Percentiles rank a stretch among this genome's conserved stretches.
Conservation (phyloP, 306 rosid genomes). For the Trichosanthes cucumerina region DNA sequence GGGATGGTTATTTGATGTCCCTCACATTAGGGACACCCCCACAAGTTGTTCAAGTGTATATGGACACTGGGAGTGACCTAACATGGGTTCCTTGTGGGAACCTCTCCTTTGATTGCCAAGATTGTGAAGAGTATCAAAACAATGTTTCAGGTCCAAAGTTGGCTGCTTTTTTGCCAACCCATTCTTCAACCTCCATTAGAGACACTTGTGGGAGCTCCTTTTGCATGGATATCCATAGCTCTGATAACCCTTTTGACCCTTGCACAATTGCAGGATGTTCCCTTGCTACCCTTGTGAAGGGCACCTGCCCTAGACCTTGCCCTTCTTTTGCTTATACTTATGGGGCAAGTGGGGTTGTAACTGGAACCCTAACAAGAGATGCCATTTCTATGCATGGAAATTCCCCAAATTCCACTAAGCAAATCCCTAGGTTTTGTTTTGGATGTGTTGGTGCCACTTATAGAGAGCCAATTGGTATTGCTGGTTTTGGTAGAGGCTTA, state of each 20-base stretch:
- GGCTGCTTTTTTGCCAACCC: slow-evolving; percentile 28
- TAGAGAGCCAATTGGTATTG: slow-evolving; percentile 46
- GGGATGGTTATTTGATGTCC: slow-evolving; percentile 42
- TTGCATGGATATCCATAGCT: slow-evolving; percentile 38
- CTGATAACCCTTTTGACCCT: slow-evolving; percentile 29
- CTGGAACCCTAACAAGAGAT: slow-evolving; percentile 30
- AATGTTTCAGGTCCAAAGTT: slow-evolving; percentile 4
- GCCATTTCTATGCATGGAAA: slow-evolving; percentile 25
- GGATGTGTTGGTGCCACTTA: slow-evolving; percentile 40
- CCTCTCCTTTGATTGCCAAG: slow-evolving; percentile 34
- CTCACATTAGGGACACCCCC: slow-evolving; percentile 39
- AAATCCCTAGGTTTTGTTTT: slow-evolving; percentile 32
- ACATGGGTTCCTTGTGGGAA: slow-evolving; percentile 55
- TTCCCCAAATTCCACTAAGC: slow-evolving; percentile 11
- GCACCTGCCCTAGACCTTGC: slow-evolving; percentile 38
- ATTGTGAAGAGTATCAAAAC: slow-evolving; percentile 29
- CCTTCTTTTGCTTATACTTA: slow-evolving; percentile 48
- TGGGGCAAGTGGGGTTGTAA: slow-evolving; percentile 32
- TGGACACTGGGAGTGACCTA: slow-evolving; percentile 56
- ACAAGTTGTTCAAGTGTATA: slow-evolving; percentile 36
- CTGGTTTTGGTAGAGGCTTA: slow-evolving; percentile 41
- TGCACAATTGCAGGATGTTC: slow-evolving; percentile 46
- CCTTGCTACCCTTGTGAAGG: slow-evolving; percentile 21
- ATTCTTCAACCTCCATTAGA: slow-evolving; percentile 31
- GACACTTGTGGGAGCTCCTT: slow-evolving; percentile 33